A percentile compares a stretch with the other conserved stretches of the same genome.
These are phyloP conservation scores for Eucalyptus cloeziana DNA, from an alignment of 345 rosid genomes.

Conservation along the genomic window DNA sequence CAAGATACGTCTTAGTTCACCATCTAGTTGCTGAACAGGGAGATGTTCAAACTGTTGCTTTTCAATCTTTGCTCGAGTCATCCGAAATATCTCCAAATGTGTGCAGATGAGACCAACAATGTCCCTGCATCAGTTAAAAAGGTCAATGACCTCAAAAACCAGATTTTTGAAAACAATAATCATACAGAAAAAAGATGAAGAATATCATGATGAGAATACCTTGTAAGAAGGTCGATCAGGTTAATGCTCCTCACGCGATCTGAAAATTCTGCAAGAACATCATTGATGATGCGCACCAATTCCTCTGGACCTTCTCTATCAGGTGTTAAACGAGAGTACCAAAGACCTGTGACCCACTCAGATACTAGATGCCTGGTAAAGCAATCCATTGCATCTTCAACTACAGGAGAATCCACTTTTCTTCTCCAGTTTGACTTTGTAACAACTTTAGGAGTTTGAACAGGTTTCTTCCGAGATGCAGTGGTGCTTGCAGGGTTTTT, in stretches of 20 bases:
- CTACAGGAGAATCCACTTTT: constrained; percentile 84
- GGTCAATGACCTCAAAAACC: constrained; percentile 11
- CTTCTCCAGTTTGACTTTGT: constrained; percentile 64
- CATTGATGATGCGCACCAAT: constrained; percentile 56
- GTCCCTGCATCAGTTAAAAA: constrained; percentile 62
- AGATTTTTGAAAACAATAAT: neutral
- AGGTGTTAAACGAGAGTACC: constrained; percentile 88
- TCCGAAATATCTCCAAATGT: constrained; percentile 80
- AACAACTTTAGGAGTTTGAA: constrained; percentile 26
- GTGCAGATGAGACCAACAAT: constrained; percentile 57
- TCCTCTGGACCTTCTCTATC: constrained; percentile 93
- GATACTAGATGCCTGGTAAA: constrained; percentile 76
- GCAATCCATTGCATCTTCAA: constrained; percentile 83
- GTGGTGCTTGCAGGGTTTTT: constrained; percentile 25
- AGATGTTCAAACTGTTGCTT: constrained; percentile 27
- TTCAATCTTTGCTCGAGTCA: constrained; percentile 58
- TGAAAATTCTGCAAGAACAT: constrained; percentile 76
- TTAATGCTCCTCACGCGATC: constrained; percentile 72
- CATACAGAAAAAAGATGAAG: neutral
- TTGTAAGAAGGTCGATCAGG: constrained; percentile 78
- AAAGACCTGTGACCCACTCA: constrained; percentile 89
- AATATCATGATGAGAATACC: constrained; percentile 22
- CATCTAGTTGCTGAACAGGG: constrained; percentile 53
- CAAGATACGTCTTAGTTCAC: constrained; percentile 50
- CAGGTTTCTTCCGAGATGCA: constrained; percentile 24